Evolutionary conservation across 768 basidiomycete genomes (phyloP), one percentile per base, ranked within the genome.

Genomic region (Basidioascus undulatus): DNA sequence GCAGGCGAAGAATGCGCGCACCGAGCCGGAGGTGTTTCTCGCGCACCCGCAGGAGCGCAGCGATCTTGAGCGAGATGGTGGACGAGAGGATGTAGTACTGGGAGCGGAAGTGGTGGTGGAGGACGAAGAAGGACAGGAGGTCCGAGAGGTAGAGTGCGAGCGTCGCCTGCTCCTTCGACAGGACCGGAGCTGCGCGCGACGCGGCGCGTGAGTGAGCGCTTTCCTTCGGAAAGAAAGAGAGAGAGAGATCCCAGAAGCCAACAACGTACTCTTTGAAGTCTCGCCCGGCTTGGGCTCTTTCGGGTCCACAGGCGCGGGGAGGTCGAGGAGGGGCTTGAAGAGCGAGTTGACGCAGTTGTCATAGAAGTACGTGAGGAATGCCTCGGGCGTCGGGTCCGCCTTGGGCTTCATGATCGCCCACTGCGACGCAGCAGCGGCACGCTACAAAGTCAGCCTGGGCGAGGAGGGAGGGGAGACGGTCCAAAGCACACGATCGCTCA

Each of bases 11-110:
- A 21, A 9, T 41, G 40, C 37, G 62, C 78, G 47, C 51, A 89
- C 87, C 78, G 56, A 92, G 72, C 27, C 82, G 74, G 32, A 96
- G 66, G 54, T 92, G 81, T 57, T 96, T 96, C 55, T 92, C 84
- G 53, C 72, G 72, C 37, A 72, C 69, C 45, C 69, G 73, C 40
- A 96, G 65, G 32, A 98, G 61, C 8, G 72, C 69, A 31, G 77
- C 77, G 47, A 89, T 64, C 44, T 74, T 72, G 37, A 66, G 54
- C 37, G 80, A 64, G 49, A 94, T 70, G 48, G 72, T 71, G 31
- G 74, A 72, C 2, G 83, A 75, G 50, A 92, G 68, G 56, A 89
- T 65, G 55, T 75, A 84, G 61, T 81, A 84, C 59, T 84, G 78
- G 52, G 80, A 79, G 41, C 84, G 76, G 62, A 89, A 87, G 37